Base-by-base conservation (phyloP, 2,329 filamentous ascomycete species). In the Monosporascus sp. region DNA sequence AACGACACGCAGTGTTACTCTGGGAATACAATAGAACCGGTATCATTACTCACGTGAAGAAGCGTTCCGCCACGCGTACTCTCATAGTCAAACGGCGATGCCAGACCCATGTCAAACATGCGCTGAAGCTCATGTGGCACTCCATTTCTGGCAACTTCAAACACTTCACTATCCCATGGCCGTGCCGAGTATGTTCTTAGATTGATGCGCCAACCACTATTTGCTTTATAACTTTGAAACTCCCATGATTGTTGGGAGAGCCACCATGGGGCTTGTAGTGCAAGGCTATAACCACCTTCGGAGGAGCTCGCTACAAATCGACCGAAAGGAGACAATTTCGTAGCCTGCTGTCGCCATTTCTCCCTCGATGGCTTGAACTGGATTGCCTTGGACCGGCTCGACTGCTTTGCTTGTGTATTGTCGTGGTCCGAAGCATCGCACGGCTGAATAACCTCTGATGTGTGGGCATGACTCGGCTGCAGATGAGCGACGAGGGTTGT, bases 81-180 rank as follows among this genome's bases (percentile, higher is more conserved):
- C 9, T n/a, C n/a, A 7, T 37, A 24, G n/a, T 55, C 58, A n/a
- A 55, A 56, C 3, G 51, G 54, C n/a, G 58, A 60, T n/a, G 56
- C 54, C n/a, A 53, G 22, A 5, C 54, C 51, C 35, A 47, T 26
- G 35, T 58, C 52, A 19, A 58, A 60, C 11, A 58, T 50, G 38
- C 35, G 45, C 22, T 50, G 54, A 14, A 58, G n/a, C 7, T 58
- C 50, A 5, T 46, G 17, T 5, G 49, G 40, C 14, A 40, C 37
- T 37, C 45, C 50, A 0, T 4, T 1, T 2, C 2, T 3, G 9
- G 24, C 11, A 17, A 55, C 19, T 1, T 4, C 1, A 3, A 56
- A 7, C 35, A 40, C n/a, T 50, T 51, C 3, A 16, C 58, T 59
- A 1, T 38, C 2, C 0, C 0, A 0, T n/a, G 51, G 52, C 27